Conservation (phyloP, 2,329 filamentous ascomycete genomes). For the Penicillium sp. region DNA sequence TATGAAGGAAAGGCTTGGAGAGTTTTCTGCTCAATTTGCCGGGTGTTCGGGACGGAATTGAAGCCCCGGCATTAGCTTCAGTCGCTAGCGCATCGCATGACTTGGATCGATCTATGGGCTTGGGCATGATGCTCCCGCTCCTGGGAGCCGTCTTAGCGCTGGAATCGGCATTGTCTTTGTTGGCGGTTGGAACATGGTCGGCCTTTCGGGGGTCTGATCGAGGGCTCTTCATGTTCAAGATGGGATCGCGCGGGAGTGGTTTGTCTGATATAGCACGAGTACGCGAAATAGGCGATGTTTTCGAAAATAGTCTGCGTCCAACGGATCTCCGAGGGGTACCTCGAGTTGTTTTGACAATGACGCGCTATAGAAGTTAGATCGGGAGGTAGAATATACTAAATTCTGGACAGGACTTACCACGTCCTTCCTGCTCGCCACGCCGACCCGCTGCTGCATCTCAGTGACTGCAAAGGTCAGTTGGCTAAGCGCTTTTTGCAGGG, state of each 20-base stretch:
- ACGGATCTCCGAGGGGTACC: slow-evolving; percentile 20
- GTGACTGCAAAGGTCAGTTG: slow-evolving; percentile 73
- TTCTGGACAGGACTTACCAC: slow-evolving; percentile 54
- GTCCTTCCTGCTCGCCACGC: slow-evolving; percentile 72
- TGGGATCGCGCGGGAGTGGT: slow-evolving; percentile 33
- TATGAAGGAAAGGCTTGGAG: slow-evolving; percentile 23
- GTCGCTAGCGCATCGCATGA: slow-evolving; percentile 24
- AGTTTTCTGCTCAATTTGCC: slow-evolving; percentile 24
- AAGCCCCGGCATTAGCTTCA: slow-evolving; percentile 8
- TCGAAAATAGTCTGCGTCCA: slow-evolving; percentile 27
- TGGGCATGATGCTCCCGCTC: slow-evolving; percentile 11
- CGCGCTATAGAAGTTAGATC: slow-evolving; percentile 20
- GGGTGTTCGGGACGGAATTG: slow-evolving; percentile 17
- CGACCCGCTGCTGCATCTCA: slow-evolving; percentile 83
- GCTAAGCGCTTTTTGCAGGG: slow-evolving; percentile 66
- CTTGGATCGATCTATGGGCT: slow-evolving; percentile 19
- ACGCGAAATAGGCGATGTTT: slow-evolving; percentile 6
- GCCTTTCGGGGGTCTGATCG: slow-evolving; percentile 12
- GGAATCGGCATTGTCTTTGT: slow-evolving; percentile 20
- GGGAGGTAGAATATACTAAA: background rate
- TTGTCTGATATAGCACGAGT: slow-evolving; percentile 23
- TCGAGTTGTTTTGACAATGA: slow-evolving; percentile 16
- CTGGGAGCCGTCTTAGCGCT: slow-evolving; percentile 14
- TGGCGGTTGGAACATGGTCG: slow-evolving; percentile 6
- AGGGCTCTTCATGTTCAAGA: slow-evolving; percentile 9